Evolutionary conservation across 441 rosid genomes (phyloP).

Genomic region (Corymbia citriodora): DNA sequence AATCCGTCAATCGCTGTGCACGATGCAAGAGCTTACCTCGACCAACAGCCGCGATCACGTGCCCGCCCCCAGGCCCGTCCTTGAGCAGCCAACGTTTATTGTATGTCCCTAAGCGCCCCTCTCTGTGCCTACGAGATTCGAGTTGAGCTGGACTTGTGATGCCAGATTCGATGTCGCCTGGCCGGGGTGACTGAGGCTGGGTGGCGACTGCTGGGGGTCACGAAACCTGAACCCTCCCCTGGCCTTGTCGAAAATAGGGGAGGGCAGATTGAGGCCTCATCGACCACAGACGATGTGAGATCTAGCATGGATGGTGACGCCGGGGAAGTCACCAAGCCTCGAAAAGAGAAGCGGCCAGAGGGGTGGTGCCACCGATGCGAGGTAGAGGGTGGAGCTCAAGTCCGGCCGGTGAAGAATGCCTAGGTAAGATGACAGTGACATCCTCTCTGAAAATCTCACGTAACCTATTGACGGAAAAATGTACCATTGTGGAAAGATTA

Average conservation of each 20-base stretch:
- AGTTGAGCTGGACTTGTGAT: not conserved
- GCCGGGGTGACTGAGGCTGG: not conserved
- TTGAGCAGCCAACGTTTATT: not conserved
- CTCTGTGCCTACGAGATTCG: not conserved
- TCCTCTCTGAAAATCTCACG: not conserved
- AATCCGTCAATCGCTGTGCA: not conserved
- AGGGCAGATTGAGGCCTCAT: not conserved
- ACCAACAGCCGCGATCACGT: not conserved
- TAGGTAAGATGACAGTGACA: not conserved
- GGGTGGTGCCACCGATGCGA: not conserved
- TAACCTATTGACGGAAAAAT: not conserved
- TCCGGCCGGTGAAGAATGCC: not conserved
- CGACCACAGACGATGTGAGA: not conserved
- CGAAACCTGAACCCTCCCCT: not conserved
- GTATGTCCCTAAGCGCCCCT: not conserved
- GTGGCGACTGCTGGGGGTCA: not conserved
- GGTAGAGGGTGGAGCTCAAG: not conserved
- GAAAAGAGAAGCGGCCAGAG: not conserved
- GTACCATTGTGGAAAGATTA: not conserved
- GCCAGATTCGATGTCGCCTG: not conserved
- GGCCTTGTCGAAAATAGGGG: not conserved
- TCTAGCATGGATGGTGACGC: not conserved
- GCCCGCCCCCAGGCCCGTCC: accelerated
- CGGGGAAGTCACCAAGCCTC: not conserved
- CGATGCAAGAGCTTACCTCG: not conserved